phyloP scores from a whole-genome alignment of 371 early-diverging fungal species.

The Entomophthora muscae region DNA sequence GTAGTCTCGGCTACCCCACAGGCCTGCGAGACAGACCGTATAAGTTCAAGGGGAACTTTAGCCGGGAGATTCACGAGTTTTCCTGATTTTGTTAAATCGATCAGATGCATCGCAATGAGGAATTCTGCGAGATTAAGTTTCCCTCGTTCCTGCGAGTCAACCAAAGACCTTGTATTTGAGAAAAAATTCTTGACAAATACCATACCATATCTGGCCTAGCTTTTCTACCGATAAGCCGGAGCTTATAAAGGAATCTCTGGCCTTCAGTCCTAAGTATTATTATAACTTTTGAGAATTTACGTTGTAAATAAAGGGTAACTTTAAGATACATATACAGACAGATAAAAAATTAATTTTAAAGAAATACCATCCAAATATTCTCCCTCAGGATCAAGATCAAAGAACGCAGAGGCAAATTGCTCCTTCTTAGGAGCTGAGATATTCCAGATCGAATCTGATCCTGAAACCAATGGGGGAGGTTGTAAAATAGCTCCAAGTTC shows the following conservation, averaged over 20 bases:
- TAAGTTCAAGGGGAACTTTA: neutral
- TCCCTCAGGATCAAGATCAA: neutral
- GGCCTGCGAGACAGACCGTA: neutral
- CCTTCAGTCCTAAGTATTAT: neutral
- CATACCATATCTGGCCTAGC: neutral
- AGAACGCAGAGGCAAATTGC: neutral
- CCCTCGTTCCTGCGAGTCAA: neutral
- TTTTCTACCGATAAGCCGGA: neutral
- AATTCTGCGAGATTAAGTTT: neutral
- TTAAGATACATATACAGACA: no score
- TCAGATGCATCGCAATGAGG: conserved; percentile 1
- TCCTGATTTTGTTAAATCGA: neutral
- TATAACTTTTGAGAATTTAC: no score
- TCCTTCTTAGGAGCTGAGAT: neutral
- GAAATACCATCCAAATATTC: conserved; percentile 1
- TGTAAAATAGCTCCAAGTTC: neutral
- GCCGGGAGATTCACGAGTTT: neutral
- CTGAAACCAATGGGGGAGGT: neutral
- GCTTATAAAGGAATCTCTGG: neutral
- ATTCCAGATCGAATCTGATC: neutral
- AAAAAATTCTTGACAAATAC: neutral
- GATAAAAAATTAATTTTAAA: neutral
- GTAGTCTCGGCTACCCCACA: neutral
- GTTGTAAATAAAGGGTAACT: no score
- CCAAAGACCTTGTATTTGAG: neutral